Percentiles rank a stretch among this genome's conserved stretches.
Evolutionary conservation across 1,284 basidiomycete genomes (phyloP).

Genomic region (Rhodotorula sp.): DNA sequence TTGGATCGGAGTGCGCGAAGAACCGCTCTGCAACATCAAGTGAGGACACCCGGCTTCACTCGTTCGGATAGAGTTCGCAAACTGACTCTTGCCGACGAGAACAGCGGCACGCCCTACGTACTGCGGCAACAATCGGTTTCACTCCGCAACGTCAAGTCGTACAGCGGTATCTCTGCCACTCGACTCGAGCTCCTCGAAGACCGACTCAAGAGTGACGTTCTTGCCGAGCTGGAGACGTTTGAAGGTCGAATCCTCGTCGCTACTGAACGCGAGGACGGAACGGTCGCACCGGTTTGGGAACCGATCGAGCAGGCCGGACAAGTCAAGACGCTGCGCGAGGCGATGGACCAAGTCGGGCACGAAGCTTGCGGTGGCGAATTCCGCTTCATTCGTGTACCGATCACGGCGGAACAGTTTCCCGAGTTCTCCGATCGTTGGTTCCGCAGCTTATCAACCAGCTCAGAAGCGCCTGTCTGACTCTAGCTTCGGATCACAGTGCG

Average conservation of each 20-base stretch:
- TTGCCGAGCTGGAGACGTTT: slow-evolving; percentile 75
- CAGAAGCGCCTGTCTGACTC: background rate
- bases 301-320: slow-evolving; percentile 58
- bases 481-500: slow-evolving; percentile 30
- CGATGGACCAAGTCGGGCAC: slow-evolving; percentile 67
- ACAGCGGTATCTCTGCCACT: slow-evolving; percentile 80
- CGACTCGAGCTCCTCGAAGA: slow-evolving; percentile 88
- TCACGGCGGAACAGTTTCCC: slow-evolving; percentile 66
- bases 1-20: slow-evolving; percentile 82
- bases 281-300: slow-evolving; percentile 94
- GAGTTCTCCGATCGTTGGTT: slow-evolving; percentile 56
- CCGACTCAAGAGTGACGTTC: slow-evolving; percentile 82
- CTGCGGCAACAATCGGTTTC: slow-evolving; percentile 50
- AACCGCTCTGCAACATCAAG: slow-evolving; percentile 93
- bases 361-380: slow-evolving; percentile 60
- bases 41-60: slow-evolving; percentile 49
- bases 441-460: background rate
- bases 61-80: no score
- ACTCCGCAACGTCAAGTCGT: slow-evolving; percentile 49
- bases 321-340: slow-evolving; percentile 80
- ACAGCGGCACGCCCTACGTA: slow-evolving; percentile 49
- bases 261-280: slow-evolving; percentile 81
- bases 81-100: background rate
- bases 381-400: slow-evolving; percentile 79
- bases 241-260: slow-evolving; percentile 87